phyloP scores from a whole-genome alignment of 805 yeast genomes.

The Zygosaccharomyces gambellarensis region DNA sequence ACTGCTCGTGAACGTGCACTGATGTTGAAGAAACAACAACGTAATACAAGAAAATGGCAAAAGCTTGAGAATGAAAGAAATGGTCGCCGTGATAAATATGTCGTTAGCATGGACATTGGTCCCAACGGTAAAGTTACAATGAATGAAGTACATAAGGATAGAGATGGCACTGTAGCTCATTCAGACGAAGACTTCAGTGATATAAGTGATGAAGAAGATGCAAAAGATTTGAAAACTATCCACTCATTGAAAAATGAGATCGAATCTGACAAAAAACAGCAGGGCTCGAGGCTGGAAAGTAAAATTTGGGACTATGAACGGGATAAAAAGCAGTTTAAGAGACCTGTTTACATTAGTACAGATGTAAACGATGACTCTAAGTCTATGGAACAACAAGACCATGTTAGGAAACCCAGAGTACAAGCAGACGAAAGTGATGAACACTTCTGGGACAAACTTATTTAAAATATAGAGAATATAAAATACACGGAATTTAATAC shows the following conservation, averaged over 20 bases:
- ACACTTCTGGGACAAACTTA: conserved; percentile 21
- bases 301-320: conserved; percentile 57
- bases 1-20: conserved; percentile 79
- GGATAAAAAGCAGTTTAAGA: conserved; percentile 52
- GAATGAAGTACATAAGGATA: conserved; percentile 41
- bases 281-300: conserved; percentile 28
- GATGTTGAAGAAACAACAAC: conserved; percentile 81
- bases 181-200: conserved; percentile 33
- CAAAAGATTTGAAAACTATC: conserved; percentile 30
- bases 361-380: background rate
- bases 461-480: conserved; percentile 5
- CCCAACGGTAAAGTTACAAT: conserved; percentile 73
- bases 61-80: conserved; percentile 50
- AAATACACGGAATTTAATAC: background rate
- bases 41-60: conserved; percentile 60
- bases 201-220: conserved; percentile 38
- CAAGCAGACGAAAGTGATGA: conserved; percentile 23
- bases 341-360: conserved; percentile 41
- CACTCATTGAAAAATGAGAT: conserved; percentile 25
- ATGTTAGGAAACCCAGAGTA: conserved; percentile 19
- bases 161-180: conserved; percentile 22
- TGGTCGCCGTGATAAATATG: conserved; percentile 66
- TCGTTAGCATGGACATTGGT: conserved; percentile 69
- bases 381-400: background rate
- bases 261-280: conserved; percentile 13